Percentiles rank a stretch among this genome's conserved stretches.
These are phyloP conservation scores for Hypsizygus marmoreus DNA, from an alignment of 768 basidiomycete genomes.

Conservation along the genomic window DNA sequence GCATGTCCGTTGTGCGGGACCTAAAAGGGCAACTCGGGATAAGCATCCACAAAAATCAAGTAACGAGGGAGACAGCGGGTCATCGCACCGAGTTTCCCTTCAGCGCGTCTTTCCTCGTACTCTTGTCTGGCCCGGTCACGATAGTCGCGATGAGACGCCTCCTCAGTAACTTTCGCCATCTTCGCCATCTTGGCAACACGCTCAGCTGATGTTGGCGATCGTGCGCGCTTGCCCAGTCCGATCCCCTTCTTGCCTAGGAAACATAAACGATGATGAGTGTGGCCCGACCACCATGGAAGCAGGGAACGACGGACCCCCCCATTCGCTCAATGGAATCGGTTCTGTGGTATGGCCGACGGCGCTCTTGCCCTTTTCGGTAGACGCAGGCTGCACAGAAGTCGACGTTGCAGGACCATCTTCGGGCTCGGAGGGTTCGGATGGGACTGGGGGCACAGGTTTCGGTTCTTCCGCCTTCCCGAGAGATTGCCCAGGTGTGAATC, in stretches of 20 bases:
- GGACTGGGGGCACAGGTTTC: slow-evolving; percentile 1
- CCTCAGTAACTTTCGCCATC: slow-evolving; percentile 74
- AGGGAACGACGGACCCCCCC: slow-evolving; percentile 65
- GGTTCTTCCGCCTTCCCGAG: slow-evolving; percentile 51
- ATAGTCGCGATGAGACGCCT: slow-evolving; percentile 56
- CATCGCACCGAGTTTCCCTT: slow-evolving; percentile 58
- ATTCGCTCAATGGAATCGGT: slow-evolving; percentile 77
- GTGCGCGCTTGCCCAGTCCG: slow-evolving; percentile 66
- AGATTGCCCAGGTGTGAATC: slow-evolving; percentile 82
- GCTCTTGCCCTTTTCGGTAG: slow-evolving; percentile 1
- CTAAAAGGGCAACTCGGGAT: slow-evolving; percentile 23
- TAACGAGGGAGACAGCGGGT: not conserved
- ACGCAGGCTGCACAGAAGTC: slow-evolving; percentile 1
- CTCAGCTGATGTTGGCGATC: slow-evolving; percentile 63
- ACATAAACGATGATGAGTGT: slow-evolving; percentile 9
- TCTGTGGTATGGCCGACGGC: slow-evolving; percentile 50
- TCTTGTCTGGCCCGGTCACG: slow-evolving; percentile 71
- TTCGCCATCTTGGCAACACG: slow-evolving; percentile 77
- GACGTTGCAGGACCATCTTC: not conserved
- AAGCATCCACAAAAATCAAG: not conserved
- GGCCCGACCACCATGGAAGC: slow-evolving; percentile 4
- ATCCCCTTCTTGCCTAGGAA: slow-evolving; percentile 76
- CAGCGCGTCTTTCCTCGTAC: slow-evolving; percentile 76
- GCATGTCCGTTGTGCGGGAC: slow-evolving; percentile 75
- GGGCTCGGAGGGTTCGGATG: slow-evolving; percentile 2